Evolutionary conservation across 2,329 filamentous ascomycete species (phyloP), one percentile per base, ranked within the genome.

Genomic region (Cyphellophora attinorum): DNA sequence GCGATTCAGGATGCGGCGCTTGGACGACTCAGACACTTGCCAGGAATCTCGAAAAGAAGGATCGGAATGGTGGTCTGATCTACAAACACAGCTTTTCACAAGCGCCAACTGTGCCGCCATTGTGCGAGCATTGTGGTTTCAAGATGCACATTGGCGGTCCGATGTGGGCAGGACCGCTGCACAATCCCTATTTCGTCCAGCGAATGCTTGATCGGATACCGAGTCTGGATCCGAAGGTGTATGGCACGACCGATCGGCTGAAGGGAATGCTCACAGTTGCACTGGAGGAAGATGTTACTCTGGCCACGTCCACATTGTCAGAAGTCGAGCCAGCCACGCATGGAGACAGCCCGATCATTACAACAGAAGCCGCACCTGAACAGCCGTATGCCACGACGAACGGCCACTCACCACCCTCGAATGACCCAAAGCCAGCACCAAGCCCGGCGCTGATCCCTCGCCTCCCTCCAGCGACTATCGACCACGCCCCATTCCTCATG

Each of bases 261-360:
- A 78, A 89, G 57, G 91, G 91, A 34, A 94, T 96, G 88, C 70
- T 98, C 23, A 79, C 76, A 14, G 88, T 85, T 3, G 89, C 88
- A 0, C 67, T 93, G 5, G 85, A 95, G 51, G 91, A 98, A 55
- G 65, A 62, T 47, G 52, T 58, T 31, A 50, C 51, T 33, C 38
- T 57, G 16, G 48, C 38, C 19, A 18, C 34, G 5, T 11, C 21
- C 25, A n/a, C n/a, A n/a, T 12, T 31, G 18, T 14, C 15, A 38
- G 14, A 8, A 15, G 8, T n/a, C 19, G 11, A 3, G 14, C 33
- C 11, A 13, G 11, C 5, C 21, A 25, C 11, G 30, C 27, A 6
- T n/a, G 11, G 11, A 8, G 5, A 13, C n/a, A n/a, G n/a, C n/a
- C n/a, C n/a, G n/a, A n/a, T n/a, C n/a, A n/a, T n/a, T n/a, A 27